Evolutionary conservation across 164 flowering plant species (phyloP).

Genomic region (Stephania cephalantha): DNA sequence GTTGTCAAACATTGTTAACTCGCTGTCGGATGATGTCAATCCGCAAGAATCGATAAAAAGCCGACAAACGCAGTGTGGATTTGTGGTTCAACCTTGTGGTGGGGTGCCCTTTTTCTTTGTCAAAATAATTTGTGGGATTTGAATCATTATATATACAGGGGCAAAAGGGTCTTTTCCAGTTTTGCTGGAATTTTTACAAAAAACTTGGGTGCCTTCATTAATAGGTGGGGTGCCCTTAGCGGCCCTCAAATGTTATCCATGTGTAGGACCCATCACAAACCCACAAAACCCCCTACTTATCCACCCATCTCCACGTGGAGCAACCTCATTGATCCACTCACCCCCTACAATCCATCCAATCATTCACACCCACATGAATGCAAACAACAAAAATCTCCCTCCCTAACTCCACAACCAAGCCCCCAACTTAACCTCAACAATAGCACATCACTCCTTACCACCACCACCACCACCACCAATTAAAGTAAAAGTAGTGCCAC

Average conservation of each 20-base stretch:
- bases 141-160: no score
- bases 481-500: slow-evolving; percentile 26
- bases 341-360: slow-evolving; percentile 21
- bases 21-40: no score
- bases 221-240: no score
- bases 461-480: neutral
- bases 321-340: slow-evolving; percentile 25
- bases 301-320: slow-evolving; percentile 49
- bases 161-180: no score
- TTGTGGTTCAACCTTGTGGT: no score
- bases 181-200: no score
- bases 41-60: no score
- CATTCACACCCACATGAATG: slow-evolving; percentile 21
- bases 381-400: slow-evolving; percentile 14
- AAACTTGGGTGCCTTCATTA: no score
- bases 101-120: no score
- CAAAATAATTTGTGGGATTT: no score
- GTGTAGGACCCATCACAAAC: neutral
- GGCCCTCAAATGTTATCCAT: neutral
- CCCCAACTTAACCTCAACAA: neutral
- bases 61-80: no score
- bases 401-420: neutral
- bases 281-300: slow-evolving; percentile 17
- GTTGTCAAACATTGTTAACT: no score
- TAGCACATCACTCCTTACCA: neutral